These are phyloP conservation scores for Xylaria flabelliformis DNA, from an alignment of 495 filamentous ascomycete genomes.

Conservation along the genomic window DNA sequence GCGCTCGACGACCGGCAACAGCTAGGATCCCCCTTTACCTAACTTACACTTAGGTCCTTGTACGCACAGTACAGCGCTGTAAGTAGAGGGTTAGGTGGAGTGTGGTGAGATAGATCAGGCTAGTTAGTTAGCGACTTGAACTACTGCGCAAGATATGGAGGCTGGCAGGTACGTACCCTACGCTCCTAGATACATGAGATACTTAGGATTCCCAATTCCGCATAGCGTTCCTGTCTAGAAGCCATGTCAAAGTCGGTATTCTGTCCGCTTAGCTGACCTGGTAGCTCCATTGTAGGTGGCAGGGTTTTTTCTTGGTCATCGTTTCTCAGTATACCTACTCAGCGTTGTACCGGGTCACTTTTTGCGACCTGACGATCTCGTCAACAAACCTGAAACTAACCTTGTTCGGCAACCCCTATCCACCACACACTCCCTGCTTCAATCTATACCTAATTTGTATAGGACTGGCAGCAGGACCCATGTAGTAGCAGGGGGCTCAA, in stretches of 20 bases:
- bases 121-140: slow-evolving; percentile 10
- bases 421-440: too few species aligned
- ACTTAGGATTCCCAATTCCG: neutral
- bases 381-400: too few species aligned
- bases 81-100: neutral
- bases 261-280: slow-evolving; percentile 4
- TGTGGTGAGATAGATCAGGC: slow-evolving; percentile 21
- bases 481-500: too few species aligned
- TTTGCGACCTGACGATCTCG: too few species aligned
- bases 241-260: slow-evolving; percentile 11
- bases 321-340: slow-evolving; percentile 14
- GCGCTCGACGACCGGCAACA: slow-evolving; percentile 30
- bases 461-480: too few species aligned
- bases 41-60: neutral
- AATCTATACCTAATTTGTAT: too few species aligned
- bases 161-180: neutral
- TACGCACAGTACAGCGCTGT: neutral
- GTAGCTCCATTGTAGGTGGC: slow-evolving; percentile 7
- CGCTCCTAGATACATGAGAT: neutral
- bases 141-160: neutral
- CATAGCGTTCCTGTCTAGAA: neutral
- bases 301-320: slow-evolving; percentile 7
- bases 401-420: too few species aligned
- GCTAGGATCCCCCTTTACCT: neutral
- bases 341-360: too few species aligned